Base-by-base conservation (phyloP, 2,329 filamentous ascomycete genomes). In the Xylariaceae sp. region DNA sequence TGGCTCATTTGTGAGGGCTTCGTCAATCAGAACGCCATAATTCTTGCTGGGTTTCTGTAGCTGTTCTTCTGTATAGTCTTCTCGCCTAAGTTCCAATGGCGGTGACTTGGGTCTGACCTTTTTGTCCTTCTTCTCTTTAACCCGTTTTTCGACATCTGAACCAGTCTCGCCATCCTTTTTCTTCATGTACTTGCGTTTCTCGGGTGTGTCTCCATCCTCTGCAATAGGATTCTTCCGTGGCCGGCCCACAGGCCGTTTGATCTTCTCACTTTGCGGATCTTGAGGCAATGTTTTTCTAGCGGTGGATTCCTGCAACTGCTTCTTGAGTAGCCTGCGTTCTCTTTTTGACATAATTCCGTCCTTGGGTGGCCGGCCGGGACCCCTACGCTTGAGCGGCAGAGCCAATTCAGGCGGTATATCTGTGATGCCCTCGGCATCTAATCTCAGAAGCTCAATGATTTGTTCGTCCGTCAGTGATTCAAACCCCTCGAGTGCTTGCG, bases 281-380 rank as follows among this genome's bases (percentile, higher is more conserved):
- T 75, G 76, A 7, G 77, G 75, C 31, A 76, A 60, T 5, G 75
- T 78, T 63, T 81, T 79, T 69, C 78, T 79, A 18, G 75, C 76
- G 60, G 69, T 70, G 4, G 22, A 28, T 55, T 80, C 79, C 56
- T 77, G 74, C 39, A 73, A 69, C 54, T 78, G 74, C 67, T 86
- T 87, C 71, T 86, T 83, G 7, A 84, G 77, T 44, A 84, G 68
- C 16, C 83, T 77, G 59, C 86, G 79, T 63, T 91, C 86, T 51
- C 89, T 78, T 70, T 91, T 91, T 1, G 88, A 92, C 83, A 91
- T 89, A 65, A 90, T 80, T 28, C 89, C 89, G 63, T 92, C 88
- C 72, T 92, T 92, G 0, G 89, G 89, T 17, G 89, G 89, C 48
- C 89, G 76, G n/a, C 89, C 89, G 10, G 89, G 89, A 13, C 89